phyloP scores from a whole-genome alignment of 2,329 filamentous ascomycete genomes.

The Fusarium pseudograminearum region DNA sequence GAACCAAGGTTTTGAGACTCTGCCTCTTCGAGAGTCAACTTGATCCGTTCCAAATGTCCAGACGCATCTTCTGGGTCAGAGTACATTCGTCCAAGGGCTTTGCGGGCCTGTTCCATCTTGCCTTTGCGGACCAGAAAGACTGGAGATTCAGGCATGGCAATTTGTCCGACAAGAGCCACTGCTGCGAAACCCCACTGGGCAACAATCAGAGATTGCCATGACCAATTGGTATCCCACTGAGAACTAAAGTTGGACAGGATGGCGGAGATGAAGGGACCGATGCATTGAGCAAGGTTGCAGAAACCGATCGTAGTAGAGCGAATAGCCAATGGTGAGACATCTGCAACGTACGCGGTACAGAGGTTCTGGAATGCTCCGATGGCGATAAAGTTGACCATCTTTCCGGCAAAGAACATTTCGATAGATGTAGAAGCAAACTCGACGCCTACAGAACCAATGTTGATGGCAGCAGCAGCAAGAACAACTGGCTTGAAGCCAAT shows the following conservation, averaged over 20 bases:
- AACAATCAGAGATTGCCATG: constrained; percentile 56
- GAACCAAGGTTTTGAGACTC: constrained; percentile 48
- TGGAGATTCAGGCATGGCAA: constrained; percentile 64
- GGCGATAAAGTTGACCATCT: constrained; percentile 49
- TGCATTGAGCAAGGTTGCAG: constrained; percentile 55
- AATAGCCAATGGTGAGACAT: constrained; percentile 55
- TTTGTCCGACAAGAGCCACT: constrained; percentile 48
- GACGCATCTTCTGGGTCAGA: constrained; percentile 54
- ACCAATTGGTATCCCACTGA: constrained; percentile 54
- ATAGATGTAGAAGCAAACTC: constrained; percentile 50
- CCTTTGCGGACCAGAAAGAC: constrained; percentile 60
- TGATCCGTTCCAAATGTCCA: constrained; percentile 58
- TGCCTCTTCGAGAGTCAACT: constrained; percentile 61
- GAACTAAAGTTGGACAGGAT: constrained; percentile 55
- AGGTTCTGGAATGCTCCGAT: constrained; percentile 55
- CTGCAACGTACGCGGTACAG: constrained; percentile 54
- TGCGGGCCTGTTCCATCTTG: constrained; percentile 37
- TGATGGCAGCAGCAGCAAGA: constrained; percentile 40
- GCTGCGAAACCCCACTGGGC: constrained; percentile 57
- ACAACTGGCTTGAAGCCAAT: constrained; percentile 42
- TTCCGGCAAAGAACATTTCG: constrained; percentile 49
- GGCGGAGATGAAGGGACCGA: constrained; percentile 56
- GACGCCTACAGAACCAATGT: constrained; percentile 48
- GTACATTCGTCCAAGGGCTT: constrained; percentile 58
- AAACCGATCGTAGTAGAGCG: constrained; percentile 53